Conservation (phyloP, 352 stramenopile genomes). For the Globisporangium parvum region DNA sequence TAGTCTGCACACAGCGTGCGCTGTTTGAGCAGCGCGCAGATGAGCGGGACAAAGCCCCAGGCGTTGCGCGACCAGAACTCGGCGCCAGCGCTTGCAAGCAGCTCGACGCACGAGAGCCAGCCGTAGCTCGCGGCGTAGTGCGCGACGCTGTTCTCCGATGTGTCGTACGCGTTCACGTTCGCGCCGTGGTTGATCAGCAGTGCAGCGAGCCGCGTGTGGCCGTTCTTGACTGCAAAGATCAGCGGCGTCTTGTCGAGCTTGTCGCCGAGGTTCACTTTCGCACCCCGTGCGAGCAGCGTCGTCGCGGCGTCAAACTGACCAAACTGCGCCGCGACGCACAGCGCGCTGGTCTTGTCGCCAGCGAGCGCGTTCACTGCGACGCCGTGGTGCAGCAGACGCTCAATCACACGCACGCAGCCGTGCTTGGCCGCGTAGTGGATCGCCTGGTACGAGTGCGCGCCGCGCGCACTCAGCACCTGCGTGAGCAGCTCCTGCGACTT, state of each 20-base stretch:
- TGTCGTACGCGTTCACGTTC: conserved; percentile 73
- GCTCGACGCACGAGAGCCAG: conserved; percentile 56
- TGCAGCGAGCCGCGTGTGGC: conserved; percentile 40
- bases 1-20: conserved; percentile 45
- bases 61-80: conserved; percentile 68
- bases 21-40: conserved; percentile 65
- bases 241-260: conserved; percentile 79
- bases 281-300: conserved; percentile 39
- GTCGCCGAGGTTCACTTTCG: conserved; percentile 54
- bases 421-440: conserved; percentile 53
- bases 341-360: conserved; percentile 43
- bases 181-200: conserved; percentile 59
- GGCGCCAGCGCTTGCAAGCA: conserved; percentile 46
- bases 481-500: conserved; percentile 22
- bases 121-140: conserved; percentile 78
- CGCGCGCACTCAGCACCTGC: conserved; percentile 41
- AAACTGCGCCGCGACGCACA: conserved; percentile 51
- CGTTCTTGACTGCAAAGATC: conserved; percentile 75
- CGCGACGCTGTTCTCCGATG: conserved; percentile 66
- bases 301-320: conserved; percentile 55
- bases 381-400: conserved; percentile 42
- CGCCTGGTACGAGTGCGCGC: conserved; percentile 41
- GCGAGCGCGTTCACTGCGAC: conserved; percentile 47
- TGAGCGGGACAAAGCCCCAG: conserved; percentile 70
- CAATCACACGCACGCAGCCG: conserved; percentile 34